phyloP scores from a whole-genome alignment of 148 eudicot species.

The Vaccinium macrocarpon region DNA sequence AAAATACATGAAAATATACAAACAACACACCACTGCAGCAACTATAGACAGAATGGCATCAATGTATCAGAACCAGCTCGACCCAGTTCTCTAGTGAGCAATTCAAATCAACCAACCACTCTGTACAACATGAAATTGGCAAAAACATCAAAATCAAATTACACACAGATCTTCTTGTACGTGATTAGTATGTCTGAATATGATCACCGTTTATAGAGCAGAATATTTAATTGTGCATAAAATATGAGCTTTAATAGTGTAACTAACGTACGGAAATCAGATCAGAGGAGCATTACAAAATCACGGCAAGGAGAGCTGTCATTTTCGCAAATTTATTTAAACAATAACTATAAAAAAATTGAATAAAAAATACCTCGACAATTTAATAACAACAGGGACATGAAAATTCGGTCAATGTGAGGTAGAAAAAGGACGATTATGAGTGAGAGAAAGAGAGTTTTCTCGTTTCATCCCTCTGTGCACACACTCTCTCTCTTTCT shows the following conservation, averaged over 20 bases:
- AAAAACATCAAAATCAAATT: conserved; percentile 10
- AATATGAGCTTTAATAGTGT: neutral
- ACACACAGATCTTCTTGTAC: conserved; percentile 4
- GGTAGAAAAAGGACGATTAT: conserved; percentile 4
- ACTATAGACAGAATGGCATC: neutral
- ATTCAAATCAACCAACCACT: conserved; percentile 15
- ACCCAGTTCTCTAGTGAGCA: neutral
- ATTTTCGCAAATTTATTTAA: neutral
- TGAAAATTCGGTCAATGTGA: conserved; percentile 29
- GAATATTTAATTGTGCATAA: conserved; percentile 11
- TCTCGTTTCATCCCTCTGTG: neutral
- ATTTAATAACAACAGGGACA: neutral
- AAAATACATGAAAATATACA: neutral
- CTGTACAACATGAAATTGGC: neutral
- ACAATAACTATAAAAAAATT: neutral
- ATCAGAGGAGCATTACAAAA: conserved; percentile 25
- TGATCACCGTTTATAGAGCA: neutral
- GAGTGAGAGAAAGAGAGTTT: conserved; percentile 17
- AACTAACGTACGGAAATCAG: conserved; percentile 27
- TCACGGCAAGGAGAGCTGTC: conserved; percentile 26
- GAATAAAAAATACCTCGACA: neutral
- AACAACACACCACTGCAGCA: neutral
- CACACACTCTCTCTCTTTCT: neutral
- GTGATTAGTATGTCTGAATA: neutral
- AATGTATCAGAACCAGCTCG: neutral